phyloP scores from a whole-genome alignment of 2,329 filamentous ascomycete genomes.

The Didymella segeticola region DNA sequence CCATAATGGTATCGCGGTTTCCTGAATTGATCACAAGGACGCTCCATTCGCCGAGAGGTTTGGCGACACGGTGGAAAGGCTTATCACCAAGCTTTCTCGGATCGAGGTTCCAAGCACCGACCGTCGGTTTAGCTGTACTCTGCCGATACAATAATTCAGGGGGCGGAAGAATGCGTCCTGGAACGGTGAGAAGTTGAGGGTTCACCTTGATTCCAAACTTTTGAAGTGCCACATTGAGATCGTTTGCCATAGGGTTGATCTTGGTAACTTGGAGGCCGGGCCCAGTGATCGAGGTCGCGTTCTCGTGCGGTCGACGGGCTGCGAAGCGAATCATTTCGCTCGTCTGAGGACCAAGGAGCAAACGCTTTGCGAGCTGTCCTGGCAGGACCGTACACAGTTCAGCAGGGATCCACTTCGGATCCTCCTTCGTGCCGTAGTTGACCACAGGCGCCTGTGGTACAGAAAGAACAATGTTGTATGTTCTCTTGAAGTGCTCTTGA shows the following conservation, averaged over 20 bases:
- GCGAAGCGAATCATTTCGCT: constrained; percentile 43
- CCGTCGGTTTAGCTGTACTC: constrained; percentile 44
- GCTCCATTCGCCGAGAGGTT: constrained; percentile 33
- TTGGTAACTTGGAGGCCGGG: constrained; percentile 37
- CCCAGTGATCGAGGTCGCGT: constrained; percentile 38
- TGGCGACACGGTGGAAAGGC: constrained; percentile 33
- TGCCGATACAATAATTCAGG: constrained; percentile 67
- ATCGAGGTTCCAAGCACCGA: constrained; percentile 75
- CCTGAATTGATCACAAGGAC: constrained; percentile 41
- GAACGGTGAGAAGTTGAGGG: constrained; percentile 71
- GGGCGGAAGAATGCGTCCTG: constrained; percentile 69
- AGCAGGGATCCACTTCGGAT: constrained; percentile 42
- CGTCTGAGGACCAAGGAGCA: constrained; percentile 38
- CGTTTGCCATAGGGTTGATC: constrained; percentile 29
- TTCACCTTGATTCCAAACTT: constrained; percentile 70
- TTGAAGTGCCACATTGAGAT: constrained; percentile 29
- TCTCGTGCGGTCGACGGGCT: constrained; percentile 36
- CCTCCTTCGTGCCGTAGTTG: constrained; percentile 32
- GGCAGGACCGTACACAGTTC: constrained; percentile 43
- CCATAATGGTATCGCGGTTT: constrained; percentile 23
- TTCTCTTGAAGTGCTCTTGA: constrained; percentile 27
- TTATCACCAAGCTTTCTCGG: constrained; percentile 25
- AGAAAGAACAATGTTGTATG: constrained; percentile 31
- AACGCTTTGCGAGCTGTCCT: constrained; percentile 38
- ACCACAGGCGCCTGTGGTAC: constrained; percentile 34